Percentiles rank a stretch among this genome's conserved stretches.
Evolutionary conservation across 768 basidiomycete genomes (phyloP).

Genomic region (Clathrus columnatus): DNA sequence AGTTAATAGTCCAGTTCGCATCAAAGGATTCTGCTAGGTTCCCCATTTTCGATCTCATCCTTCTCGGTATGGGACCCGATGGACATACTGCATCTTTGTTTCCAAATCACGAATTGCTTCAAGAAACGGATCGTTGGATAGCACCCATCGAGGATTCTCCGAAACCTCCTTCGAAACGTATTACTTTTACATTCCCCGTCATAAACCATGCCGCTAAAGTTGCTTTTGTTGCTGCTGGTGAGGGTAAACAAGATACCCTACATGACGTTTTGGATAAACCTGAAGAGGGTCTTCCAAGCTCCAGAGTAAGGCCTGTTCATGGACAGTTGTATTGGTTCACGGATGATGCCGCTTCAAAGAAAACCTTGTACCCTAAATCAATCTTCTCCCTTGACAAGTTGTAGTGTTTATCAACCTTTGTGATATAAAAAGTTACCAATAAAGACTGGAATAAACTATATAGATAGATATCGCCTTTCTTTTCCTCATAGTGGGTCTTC

Average conservation of each 20-base stretch:
- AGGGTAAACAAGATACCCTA: constrained; percentile 71
- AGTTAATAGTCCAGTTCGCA: constrained; percentile 86
- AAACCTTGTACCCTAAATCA: constrained; percentile 49
- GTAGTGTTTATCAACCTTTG: not conserved
- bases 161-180: constrained; percentile 82
- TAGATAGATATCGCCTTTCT: too few relatives aligned
- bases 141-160: constrained; percentile 90
- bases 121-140: constrained; percentile 91
- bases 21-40: constrained; percentile 90
- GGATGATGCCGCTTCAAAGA: constrained; percentile 70
- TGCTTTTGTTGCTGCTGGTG: constrained; percentile 84
- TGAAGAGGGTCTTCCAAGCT: constrained; percentile 71
- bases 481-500: not conserved
- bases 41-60: constrained; percentile 94
- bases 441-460: not conserved
- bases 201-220: constrained; percentile 83
- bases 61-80: constrained; percentile 94
- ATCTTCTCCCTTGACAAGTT: constrained; percentile 27
- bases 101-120: constrained; percentile 79
- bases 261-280: constrained; percentile 69
- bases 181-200: constrained; percentile 89
- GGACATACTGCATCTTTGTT: constrained; percentile 98
- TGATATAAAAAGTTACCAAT: not conserved
- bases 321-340: constrained; percentile 94
- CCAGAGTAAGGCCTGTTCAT: constrained; percentile 70